phyloP scores from a whole-genome alignment of 2,329 filamentous ascomycete species.

The Botrytis sinoallii region DNA sequence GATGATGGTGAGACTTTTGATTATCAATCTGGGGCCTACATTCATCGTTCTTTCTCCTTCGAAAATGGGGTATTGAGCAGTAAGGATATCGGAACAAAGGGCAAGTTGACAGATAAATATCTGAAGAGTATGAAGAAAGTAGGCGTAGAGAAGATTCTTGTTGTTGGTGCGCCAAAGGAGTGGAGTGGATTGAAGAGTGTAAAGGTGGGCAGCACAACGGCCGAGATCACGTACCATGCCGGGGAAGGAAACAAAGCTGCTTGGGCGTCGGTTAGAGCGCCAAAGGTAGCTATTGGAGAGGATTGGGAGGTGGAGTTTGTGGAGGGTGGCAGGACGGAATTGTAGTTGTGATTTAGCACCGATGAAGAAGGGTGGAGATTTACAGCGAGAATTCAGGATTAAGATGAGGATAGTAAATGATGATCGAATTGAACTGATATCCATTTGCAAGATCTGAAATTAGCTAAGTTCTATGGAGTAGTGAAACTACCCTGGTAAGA shows the following conservation, averaged over 20 bases:
- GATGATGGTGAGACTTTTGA: constrained; percentile 95
- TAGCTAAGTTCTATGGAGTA: neutral
- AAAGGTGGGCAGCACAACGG: constrained; percentile 53
- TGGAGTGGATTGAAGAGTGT: constrained; percentile 67
- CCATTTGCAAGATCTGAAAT: neutral
- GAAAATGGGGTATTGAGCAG: constrained; percentile 60
- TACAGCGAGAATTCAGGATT: neutral
- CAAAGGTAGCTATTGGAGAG: constrained; percentile 57
- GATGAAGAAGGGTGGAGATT: neutral
- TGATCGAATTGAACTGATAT: neutral
- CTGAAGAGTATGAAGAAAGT: constrained; percentile 76
- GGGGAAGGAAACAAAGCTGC: constrained; percentile 53
- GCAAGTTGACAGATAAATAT: constrained; percentile 67
- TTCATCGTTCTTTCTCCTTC: constrained; percentile 78
- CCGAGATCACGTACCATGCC: constrained; percentile 58
- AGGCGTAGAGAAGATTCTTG: constrained; percentile 75
- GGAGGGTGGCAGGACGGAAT: neutral
- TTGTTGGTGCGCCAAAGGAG: constrained; percentile 72
- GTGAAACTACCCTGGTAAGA: neutral
- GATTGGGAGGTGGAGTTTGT: constrained; percentile 52
- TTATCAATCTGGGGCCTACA: constrained; percentile 79
- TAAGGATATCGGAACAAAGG: constrained; percentile 57
- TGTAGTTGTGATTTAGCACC: neutral
- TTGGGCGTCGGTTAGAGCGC: constrained; percentile 63
- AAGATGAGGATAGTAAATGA: neutral